phyloP scores from a whole-genome alignment of 108 stramenopile species.

The Nitzschia inconspicua region DNA sequence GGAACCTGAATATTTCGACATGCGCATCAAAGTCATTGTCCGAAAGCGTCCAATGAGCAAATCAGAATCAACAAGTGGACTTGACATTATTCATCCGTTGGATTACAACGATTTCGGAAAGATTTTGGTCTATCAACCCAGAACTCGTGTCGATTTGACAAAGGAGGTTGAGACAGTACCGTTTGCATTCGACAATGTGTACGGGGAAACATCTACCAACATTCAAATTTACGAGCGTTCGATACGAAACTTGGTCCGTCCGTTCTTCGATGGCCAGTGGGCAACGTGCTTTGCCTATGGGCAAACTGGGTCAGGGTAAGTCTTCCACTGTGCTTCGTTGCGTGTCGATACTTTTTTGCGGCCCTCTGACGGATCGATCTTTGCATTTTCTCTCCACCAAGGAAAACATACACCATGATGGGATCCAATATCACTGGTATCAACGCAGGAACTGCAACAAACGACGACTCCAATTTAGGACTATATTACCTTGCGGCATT shows the following conservation, averaged over 20 bases:
- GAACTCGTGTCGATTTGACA: conserved; percentile 94
- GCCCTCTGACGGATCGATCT: neutral
- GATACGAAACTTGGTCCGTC: conserved; percentile 82
- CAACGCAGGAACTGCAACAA: conserved; percentile 47
- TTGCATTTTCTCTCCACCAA: conserved; percentile 7
- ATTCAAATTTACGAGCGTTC: conserved; percentile 78
- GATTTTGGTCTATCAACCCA: conserved; percentile 94
- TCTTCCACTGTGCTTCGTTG: neutral
- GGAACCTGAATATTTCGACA: conserved; percentile 52
- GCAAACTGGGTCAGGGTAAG: conserved; percentile 70
- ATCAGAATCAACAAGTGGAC: conserved; percentile 64
- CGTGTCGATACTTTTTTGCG: neutral
- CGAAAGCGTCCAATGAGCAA: conserved; percentile 86
- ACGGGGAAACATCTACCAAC: conserved; percentile 71
- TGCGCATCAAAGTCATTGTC: conserved; percentile 86
- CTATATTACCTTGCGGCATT: conserved; percentile 88
- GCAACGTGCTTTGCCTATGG: conserved; percentile 93
- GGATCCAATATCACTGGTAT: conserved; percentile 78
- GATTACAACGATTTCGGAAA: conserved; percentile 62
- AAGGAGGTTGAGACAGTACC: conserved; percentile 91
- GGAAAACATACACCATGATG: conserved; percentile 98
- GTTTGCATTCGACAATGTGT: conserved; percentile 97
- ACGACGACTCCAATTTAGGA: conserved; percentile 68
- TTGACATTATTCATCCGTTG: conserved; percentile 82
- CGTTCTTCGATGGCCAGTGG: conserved; percentile 85